These are phyloP conservation scores for Backusella luteola DNA, from an alignment of 192 early-diverging fungal genomes.

Conservation along the genomic window DNA sequence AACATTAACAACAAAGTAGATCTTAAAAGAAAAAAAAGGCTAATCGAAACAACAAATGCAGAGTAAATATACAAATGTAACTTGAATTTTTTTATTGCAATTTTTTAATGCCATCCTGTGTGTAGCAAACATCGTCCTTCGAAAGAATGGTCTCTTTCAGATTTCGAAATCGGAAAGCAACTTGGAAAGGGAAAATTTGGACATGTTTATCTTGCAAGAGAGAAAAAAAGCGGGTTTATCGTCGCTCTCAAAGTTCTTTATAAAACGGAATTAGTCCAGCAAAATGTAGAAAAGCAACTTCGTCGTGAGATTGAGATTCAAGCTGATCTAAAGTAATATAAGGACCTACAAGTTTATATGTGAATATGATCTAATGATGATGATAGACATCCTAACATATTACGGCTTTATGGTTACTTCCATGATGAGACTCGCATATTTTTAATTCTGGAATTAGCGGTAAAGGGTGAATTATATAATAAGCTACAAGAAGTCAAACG, in stretches of 20 bases:
- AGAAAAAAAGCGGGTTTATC: slow-evolving; percentile 81
- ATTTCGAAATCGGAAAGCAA: slow-evolving; percentile 89
- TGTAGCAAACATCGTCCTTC: not conserved
- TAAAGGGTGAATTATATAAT: slow-evolving; percentile 91
- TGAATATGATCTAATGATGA: not conserved
- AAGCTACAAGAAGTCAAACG: slow-evolving; percentile 63
- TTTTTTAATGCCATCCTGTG: not conserved
- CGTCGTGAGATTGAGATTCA: slow-evolving; percentile 95
- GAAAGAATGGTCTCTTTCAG: slow-evolving; percentile 58
- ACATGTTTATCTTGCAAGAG: slow-evolving; percentile 88
- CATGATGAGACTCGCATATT: slow-evolving; percentile 92
- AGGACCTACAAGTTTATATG: not conserved
- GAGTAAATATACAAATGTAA: not conserved
- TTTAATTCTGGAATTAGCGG: slow-evolving; percentile 95
- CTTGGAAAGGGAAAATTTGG: slow-evolving; percentile 98
- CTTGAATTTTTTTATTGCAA: not conserved
- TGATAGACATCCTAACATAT: slow-evolving; percentile 83
- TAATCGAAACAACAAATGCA: not conserved
- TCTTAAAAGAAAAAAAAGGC: not conserved
- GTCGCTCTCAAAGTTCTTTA: slow-evolving; percentile 92
- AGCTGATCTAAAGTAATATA: slow-evolving; percentile 70
- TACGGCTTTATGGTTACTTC: slow-evolving; percentile 95
- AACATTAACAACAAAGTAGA: not conserved
- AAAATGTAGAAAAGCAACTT: slow-evolving; percentile 86
- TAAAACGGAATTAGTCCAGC: slow-evolving; percentile 75